phyloP scores from a whole-genome alignment of 768 basidiomycete genomes.

The Amanita inopinata region DNA sequence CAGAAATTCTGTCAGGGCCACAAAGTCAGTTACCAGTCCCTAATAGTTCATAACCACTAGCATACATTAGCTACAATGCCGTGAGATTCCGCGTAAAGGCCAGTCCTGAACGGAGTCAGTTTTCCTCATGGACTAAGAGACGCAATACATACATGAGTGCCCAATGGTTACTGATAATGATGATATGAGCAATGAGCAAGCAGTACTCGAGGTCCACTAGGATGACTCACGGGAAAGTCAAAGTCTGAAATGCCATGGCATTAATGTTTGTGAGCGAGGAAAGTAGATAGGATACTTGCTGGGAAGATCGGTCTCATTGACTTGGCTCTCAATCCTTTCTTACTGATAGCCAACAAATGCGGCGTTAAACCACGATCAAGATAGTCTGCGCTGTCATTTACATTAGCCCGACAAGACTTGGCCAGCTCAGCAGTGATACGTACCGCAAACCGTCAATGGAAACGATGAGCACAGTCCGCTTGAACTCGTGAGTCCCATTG shows the following conservation, averaged over 20 bases:
- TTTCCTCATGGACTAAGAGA: neutral
- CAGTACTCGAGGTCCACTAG: neutral
- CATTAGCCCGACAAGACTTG: constrained; percentile 10
- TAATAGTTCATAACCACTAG: no score
- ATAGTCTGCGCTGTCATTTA: constrained; percentile 66
- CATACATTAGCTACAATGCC: constrained; percentile 84
- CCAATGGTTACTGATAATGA: constrained; percentile 74
- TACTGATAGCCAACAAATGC: constrained; percentile 70
- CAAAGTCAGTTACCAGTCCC: no score
- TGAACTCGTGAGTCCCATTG: constrained; percentile 81
- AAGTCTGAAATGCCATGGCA: constrained; percentile 38
- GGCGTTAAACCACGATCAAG: constrained; percentile 81
- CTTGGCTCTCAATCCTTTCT: constrained; percentile 80
- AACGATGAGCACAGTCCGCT: constrained; percentile 71
- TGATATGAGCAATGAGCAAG: no score
- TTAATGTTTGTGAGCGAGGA: constrained; percentile 9
- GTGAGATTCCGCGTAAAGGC: constrained; percentile 81
- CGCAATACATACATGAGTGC: constrained; percentile 51
- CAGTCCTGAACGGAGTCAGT: constrained; percentile 50
- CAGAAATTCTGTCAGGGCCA: constrained; percentile 71
- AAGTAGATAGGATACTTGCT: constrained; percentile 24
- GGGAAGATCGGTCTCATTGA: constrained; percentile 85
- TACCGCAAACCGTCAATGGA: constrained; percentile 83
- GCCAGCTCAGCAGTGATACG: constrained; percentile 12
- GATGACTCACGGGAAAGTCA: constrained; percentile 78